phyloP scores from a whole-genome alignment of 345 rosid genomes.

The Xanthoceras sorbifolium region DNA sequence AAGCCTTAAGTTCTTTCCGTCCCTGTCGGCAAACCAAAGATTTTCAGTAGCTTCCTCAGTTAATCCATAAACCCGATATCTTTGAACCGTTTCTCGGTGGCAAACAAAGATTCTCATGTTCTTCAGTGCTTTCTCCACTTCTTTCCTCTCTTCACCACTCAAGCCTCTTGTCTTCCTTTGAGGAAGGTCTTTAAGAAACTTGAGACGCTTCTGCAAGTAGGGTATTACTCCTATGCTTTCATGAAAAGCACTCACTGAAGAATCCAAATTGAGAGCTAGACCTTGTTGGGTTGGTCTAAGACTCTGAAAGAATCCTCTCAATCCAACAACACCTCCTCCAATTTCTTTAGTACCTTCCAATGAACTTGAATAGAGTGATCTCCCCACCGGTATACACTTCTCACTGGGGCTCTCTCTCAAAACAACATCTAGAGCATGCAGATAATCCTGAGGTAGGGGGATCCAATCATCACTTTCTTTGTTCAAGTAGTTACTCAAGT shows the following conservation, averaged over 20 bases:
- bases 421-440: constrained; percentile 92
- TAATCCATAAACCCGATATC: constrained; percentile 79
- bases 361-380: constrained; percentile 79
- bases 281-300: constrained; percentile 96
- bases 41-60: constrained; percentile 76
- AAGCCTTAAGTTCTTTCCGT: constrained; percentile 72
- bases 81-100: constrained; percentile 91
- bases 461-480: constrained; percentile 72
- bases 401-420: constrained; percentile 82
- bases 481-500: constrained; percentile 54
- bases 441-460: constrained; percentile 89
- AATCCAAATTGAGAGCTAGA: constrained; percentile 85
- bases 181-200: constrained; percentile 75
- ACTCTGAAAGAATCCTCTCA: constrained; percentile 95
- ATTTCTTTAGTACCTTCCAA: constrained; percentile 79
- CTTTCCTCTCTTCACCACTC: constrained; percentile 70
- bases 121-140: constrained; percentile 81
- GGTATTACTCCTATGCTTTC: constrained; percentile 90
- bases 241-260: constrained; percentile 85
- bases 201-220: constrained; percentile 83
- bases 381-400: constrained; percentile 70
- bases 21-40: constrained; percentile 79
- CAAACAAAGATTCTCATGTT: constrained; percentile 89
- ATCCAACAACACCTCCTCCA: constrained; percentile 92
- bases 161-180: constrained; percentile 67